Base-by-base conservation (phyloP, 176 grass and related monocot genomes). In the Musa beccarii region DNA sequence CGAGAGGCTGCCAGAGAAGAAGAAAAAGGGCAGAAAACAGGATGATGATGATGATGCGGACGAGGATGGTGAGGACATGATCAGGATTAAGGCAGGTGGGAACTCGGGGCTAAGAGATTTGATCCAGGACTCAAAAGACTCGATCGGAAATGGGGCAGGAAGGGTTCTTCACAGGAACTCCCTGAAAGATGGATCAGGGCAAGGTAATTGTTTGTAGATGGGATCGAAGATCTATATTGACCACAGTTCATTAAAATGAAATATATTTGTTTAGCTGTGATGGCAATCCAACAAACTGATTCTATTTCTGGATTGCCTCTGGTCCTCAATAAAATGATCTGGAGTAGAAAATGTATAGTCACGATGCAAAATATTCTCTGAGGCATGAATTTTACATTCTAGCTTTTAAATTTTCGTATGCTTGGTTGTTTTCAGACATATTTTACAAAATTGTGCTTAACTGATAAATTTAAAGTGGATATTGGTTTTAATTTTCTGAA, bases 71-170 rank as follows among this genome's bases (percentile, higher is more conserved):
- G 34, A 69, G 66, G 10, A 29, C 66, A 49, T 17, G 9, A n/a
- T 1, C 34, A 70, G 21, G 68, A 19, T 70, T 51, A 51, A 70
- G 5, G 59, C 22, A 15, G n/a, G 2, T 16, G 59, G 69, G 2
- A 88, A 68, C 72, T 85, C 80, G 59, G 96, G 96, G 15, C 84
- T 99, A 19, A 83, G 86, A 22, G 96, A 99, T 78, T 89, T 99
- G 83, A 91, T 99, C 59, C 70, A 68, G 54, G 71, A 69, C 25
- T 75, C 75, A 5, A 83, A 66, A 19, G 56, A 83, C 10, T 81
- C 71, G 13, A 71, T 72, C 49, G 82, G 68, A 14, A 82, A 17
- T 14, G 75, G 63, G 74, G 82, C 68, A 59, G 77, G 78, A 53
- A 93, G 85, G 63, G 87, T 93, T 64, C 71, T 93, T 67, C 83